Percentiles rank a stretch among this genome's conserved stretches.
These are phyloP conservation scores for Phytophthora ohioensis DNA, from an alignment of 352 stramenopile genomes.

Conservation along the genomic window DNA sequence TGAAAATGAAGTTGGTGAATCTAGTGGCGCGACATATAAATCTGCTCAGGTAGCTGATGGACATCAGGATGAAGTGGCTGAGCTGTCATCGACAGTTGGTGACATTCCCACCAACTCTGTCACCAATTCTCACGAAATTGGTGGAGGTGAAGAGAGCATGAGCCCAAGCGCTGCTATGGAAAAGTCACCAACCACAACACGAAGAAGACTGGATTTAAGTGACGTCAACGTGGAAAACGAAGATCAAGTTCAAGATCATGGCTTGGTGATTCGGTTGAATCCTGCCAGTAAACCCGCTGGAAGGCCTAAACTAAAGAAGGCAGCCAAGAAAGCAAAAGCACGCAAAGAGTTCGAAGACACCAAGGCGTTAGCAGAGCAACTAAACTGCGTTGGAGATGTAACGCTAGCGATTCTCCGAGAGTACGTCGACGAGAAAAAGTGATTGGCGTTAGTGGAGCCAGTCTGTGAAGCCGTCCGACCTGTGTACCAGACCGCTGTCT, in stretches of 20 bases:
- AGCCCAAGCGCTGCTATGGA: not conserved
- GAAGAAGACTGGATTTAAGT: not conserved
- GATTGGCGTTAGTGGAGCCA: not conserved
- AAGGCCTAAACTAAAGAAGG: not conserved
- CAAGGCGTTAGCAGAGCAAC: not conserved
- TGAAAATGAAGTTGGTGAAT: no score
- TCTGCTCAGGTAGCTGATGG: no score
- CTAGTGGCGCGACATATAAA: no score
- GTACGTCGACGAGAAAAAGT: constrained; percentile 1
- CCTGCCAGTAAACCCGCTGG: not conserved
- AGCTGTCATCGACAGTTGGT: not conserved
- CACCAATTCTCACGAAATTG: not conserved
- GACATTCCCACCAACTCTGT: not conserved
- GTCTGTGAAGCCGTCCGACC: not conserved
- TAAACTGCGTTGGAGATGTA: constrained; percentile 1
- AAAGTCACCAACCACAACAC: not conserved
- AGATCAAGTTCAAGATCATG: no score
- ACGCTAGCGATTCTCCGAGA: constrained; percentile 2
- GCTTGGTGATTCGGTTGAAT: not conserved
- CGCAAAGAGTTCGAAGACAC: constrained; percentile 9
- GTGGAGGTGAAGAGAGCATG: not conserved
- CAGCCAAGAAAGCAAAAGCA: not conserved
- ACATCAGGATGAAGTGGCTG: no score
- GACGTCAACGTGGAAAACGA: no score
- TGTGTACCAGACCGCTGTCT: not conserved